Conservation (phyloP, 331 rosid species). For the Quercus lobata region DNA sequence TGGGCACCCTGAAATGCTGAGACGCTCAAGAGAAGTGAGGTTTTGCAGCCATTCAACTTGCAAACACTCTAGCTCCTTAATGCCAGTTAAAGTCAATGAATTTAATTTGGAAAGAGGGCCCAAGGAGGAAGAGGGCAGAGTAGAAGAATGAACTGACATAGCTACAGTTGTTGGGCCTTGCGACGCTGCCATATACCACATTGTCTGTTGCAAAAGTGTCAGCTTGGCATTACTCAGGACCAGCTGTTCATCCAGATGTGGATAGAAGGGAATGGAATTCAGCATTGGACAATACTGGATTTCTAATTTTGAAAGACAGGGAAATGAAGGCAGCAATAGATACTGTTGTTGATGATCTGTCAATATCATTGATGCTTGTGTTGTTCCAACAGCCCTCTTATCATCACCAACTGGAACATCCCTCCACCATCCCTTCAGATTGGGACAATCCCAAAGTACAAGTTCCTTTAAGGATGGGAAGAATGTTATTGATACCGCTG, state of each 20-base stretch:
- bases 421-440: constrained; percentile 6
- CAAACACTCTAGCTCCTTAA: too few species aligned
- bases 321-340: constrained; percentile 2
- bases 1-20: too few species aligned
- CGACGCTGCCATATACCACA: neutral
- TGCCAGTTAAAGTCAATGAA: too few species aligned
- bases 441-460: neutral
- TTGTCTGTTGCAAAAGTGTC: neutral
- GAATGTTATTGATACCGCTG: neutral
- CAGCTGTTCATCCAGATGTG: neutral
- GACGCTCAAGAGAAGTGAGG: too few species aligned
- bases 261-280: neutral
- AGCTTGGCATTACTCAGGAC: neutral
- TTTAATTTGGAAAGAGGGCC: too few species aligned
- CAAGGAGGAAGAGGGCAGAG: too few species aligned
- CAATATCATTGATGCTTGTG: neutral
- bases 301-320: neutral
- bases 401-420: neutral
- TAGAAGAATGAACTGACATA: too few species aligned
- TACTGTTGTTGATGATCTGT: neutral
- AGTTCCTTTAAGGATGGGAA: constrained; percentile 16
- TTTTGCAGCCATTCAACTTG: too few species aligned
- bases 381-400: neutral
- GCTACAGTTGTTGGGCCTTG: too few species aligned
- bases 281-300: neutral